Evolutionary conservation across 106 monocot genomes (phyloP).

Genomic region (Dactylorhiza incarnata): DNA sequence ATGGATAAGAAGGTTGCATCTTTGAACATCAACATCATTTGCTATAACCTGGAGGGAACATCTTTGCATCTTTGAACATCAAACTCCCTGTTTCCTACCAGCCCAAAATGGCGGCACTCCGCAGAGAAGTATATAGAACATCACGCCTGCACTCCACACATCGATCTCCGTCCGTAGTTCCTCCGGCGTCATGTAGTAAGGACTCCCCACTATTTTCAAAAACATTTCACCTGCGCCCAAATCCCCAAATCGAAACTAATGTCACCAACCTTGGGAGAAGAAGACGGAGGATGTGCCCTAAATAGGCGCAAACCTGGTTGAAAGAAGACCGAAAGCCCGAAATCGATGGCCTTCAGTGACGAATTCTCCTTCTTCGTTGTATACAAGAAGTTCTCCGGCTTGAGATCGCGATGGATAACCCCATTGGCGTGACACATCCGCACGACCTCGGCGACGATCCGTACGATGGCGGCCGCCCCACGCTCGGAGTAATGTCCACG

Average conservation of each 20-base stretch:
- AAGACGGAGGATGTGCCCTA: not conserved
- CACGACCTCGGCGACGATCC: conserved; percentile 45
- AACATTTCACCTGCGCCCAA: not conserved
- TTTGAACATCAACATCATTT: conserved; percentile 99
- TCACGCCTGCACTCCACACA: conserved; percentile 18
- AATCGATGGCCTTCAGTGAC: conserved; percentile 5
- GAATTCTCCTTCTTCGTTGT: conserved; percentile 4
- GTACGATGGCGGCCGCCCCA: conserved; percentile 33
- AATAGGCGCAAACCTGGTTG: not conserved
- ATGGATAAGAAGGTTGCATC: conserved; percentile 98
- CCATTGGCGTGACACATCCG: conserved; percentile 16
- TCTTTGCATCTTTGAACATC: too few relatives aligned
- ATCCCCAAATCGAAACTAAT: not conserved
- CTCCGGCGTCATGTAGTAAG: conserved; percentile 13
- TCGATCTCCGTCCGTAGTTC: conserved; percentile 14
- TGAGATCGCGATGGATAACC: conserved; percentile 9
- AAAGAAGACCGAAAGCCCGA: conserved; percentile 9
- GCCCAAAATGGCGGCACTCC: conserved; percentile 19
- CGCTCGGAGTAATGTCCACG: conserved; percentile 51
- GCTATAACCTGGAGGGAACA: conserved; percentile 69
- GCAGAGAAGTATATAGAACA: conserved; percentile 13
- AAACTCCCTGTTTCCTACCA: not conserved
- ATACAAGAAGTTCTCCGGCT: conserved; percentile 13
- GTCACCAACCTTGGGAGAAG: not conserved
- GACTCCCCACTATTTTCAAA: conserved; percentile 9